Evolutionary conservation across 371 early-diverging fungal genomes (phyloP).

Genomic region (Mortierella sp.): DNA sequence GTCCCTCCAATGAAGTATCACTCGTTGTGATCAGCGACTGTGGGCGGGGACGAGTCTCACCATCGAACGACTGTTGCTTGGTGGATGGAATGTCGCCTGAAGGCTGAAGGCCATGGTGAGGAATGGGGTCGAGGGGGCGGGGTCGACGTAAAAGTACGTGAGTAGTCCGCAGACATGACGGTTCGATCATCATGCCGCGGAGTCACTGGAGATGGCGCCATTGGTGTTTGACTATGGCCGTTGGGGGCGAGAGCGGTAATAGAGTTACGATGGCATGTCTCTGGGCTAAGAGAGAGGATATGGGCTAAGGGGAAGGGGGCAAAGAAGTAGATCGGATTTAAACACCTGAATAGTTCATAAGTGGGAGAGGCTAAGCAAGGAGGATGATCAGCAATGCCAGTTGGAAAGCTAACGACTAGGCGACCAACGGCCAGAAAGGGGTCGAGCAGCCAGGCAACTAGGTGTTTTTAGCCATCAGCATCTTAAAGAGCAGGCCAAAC

Average conservation of each 20-base stretch:
- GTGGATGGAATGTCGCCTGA: not conserved
- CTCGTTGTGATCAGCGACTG: slow-evolving; percentile 4
- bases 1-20: slow-evolving; percentile 24
- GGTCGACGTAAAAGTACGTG: not conserved
- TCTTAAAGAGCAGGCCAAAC: not conserved
- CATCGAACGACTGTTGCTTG: not conserved
- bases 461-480: not conserved
- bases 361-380: not conserved
- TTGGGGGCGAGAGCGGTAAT: no score
- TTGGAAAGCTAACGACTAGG: not conserved
- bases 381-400: not conserved
- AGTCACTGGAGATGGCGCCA: not conserved
- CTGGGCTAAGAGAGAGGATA: no score
- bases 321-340: not conserved
- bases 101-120: not conserved
- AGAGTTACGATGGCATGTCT: no score
- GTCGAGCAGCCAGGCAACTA: not conserved
- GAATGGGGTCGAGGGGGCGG: not conserved
- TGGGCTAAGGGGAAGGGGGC: no score
- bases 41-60: not conserved
- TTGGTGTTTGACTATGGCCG: no score
- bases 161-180: no score
- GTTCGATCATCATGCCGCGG: not conserved
- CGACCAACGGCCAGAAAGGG: not conserved
- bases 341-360: not conserved